These are phyloP conservation scores for Penicillium sumatraense DNA, from an alignment of 2,329 filamentous ascomycete species.

Conservation along the genomic window DNA sequence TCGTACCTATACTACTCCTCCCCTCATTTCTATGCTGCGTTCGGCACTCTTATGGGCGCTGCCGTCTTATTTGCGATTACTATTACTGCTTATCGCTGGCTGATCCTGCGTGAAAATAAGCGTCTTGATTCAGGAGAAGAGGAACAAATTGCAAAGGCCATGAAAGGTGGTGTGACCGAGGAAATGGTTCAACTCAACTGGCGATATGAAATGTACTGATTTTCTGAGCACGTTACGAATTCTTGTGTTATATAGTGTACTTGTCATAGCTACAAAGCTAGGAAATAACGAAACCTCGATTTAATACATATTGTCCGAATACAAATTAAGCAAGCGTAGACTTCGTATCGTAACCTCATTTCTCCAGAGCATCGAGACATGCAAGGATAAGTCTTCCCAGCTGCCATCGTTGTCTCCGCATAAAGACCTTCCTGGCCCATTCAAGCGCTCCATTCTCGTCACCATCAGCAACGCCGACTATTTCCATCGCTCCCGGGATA, in stretches of 20 bases:
- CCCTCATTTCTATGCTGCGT: slow-evolving; percentile 47
- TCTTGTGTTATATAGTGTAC: not conserved
- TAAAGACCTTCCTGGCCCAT: slow-evolving; percentile 41
- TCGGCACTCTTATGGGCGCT: slow-evolving; percentile 41
- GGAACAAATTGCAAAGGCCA: slow-evolving; percentile 43
- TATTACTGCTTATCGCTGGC: slow-evolving; percentile 45
- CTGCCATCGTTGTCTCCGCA: slow-evolving; percentile 33
- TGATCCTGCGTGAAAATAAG: slow-evolving; percentile 45
- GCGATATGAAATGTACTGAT: slow-evolving; percentile 52
- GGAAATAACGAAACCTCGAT: not conserved
- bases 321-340: not conserved
- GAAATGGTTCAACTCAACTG: slow-evolving; percentile 50
- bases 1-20: slow-evolving; percentile 28
- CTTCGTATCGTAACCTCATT: not conserved
- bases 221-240: not conserved
- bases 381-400: slow-evolving; percentile 37
- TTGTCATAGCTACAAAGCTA: not conserved
- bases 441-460: slow-evolving; percentile 27
- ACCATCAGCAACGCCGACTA: slow-evolving; percentile 37
- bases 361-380: slow-evolving; percentile 38
- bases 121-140: slow-evolving; percentile 45
- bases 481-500: slow-evolving; percentile 39
- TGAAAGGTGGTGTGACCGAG: slow-evolving; percentile 49
- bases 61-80: slow-evolving; percentile 35
- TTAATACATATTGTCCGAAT: not conserved